Base-by-base conservation (phyloP, 1,284 basidiomycete species). In the Sphaerobolus stellatus region DNA sequence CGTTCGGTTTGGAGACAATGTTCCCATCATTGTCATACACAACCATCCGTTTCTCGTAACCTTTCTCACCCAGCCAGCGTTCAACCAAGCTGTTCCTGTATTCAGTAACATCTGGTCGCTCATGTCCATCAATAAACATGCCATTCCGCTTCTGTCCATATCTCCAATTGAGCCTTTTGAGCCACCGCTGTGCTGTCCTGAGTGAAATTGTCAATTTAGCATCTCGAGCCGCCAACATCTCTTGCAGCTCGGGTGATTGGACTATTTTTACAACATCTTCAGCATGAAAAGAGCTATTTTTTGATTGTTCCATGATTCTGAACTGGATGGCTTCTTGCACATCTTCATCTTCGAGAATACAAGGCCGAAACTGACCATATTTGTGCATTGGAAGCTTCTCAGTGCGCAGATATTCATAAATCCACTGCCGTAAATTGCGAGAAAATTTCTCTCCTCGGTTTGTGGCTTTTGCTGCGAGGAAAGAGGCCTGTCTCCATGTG, bases 81-180 rank as follows among this genome's bases (percentile, higher is more conserved):
- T 34, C 11, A 11, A 11, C 11, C 11, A 34, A 34, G 18, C n/a
- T 11, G 11, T 11, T 34, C 33, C 11, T 18, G 53, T 59, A 20
- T 16, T 34, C 58, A 40, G 71, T 66, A 38, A 72, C 65, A 64
- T 73, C 69, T 7, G 64, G 58, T 0, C 62, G 31, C 41, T 72
- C 68, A 54, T 72, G 69, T 0, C 70, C 63, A 56, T 72, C 70
- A 57, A 66, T 57, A 52, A 68, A 72, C 63, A 71, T 65, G 1
- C 68, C 70, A 14, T 65, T 62, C 24, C 57, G 59, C 1, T 43
- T 50, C 25, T 59, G 58, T 7, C 38, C 63, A 61, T 64, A 73
- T 1, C 61, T 50, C 49, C 66, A 71, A 4, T 58, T 58, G 14
- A 68, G 38, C 29, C 60, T 61, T 5, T 60, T 61, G 22, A 73